phyloP scores from a whole-genome alignment of 139 green algal species.

The Chlorella sp. region DNA sequence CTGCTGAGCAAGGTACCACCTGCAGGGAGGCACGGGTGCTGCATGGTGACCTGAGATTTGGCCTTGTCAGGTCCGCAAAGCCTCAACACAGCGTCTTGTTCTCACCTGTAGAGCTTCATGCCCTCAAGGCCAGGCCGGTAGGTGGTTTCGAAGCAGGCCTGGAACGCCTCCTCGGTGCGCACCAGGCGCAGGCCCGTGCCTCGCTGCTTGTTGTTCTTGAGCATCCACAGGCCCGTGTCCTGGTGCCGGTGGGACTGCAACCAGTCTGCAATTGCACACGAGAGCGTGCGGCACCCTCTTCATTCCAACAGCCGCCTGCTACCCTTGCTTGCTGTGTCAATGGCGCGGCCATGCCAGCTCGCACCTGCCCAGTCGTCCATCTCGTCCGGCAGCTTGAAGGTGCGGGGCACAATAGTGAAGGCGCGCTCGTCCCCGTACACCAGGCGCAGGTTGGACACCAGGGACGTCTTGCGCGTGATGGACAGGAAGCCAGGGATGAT shows the following conservation, averaged over 20 bases:
- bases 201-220: constrained; percentile 57
- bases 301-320: neutral
- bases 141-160: constrained; percentile 46
- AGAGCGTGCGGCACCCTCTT: no score
- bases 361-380: constrained; percentile 37
- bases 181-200: constrained; percentile 42
- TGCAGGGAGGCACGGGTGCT: no score
- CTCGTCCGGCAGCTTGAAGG: constrained; percentile 52
- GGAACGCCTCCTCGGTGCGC: constrained; percentile 28
- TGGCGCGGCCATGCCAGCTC: neutral
- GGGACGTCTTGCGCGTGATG: constrained; percentile 48
- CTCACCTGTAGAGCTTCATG: constrained; percentile 37
- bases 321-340: neutral
- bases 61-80: no score
- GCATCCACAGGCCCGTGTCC: constrained; percentile 42
- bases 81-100: neutral
- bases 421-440: constrained; percentile 34
- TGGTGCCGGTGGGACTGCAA: no score
- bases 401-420: constrained; percentile 32
- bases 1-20: constrained; percentile 53
- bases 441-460: constrained; percentile 36
- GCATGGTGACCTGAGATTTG: no score
- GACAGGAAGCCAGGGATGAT: constrained; percentile 48
- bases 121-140: constrained; percentile 39
- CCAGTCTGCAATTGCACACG: no score